A percentile compares a stretch with the other conserved stretches of the same genome.
phyloP scores from a whole-genome alignment of 768 basidiomycete species.

The Termitomyces titanicus region DNA sequence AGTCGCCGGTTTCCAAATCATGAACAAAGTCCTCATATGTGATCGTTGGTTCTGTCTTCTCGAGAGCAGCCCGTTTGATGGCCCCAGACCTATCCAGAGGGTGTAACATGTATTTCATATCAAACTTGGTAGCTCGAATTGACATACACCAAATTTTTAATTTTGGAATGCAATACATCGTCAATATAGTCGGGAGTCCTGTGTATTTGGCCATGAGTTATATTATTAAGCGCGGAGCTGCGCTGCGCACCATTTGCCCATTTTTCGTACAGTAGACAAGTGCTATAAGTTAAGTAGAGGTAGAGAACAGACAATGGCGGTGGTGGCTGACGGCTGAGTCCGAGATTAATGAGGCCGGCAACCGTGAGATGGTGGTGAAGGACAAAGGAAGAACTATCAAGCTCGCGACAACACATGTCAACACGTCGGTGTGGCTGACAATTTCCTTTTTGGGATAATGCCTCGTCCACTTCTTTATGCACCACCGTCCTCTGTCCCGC shows the following conservation, averaged over 20 bases:
- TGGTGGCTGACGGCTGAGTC: constrained; percentile 1
- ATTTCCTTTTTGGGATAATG: constrained; percentile 15
- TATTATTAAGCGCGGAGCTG: constrained; percentile 10
- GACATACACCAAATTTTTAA: constrained; percentile 75
- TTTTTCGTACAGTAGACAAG: constrained; percentile 27
- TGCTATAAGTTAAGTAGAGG: constrained; percentile 18
- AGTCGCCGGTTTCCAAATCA: constrained; percentile 75
- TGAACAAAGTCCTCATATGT: constrained; percentile 74
- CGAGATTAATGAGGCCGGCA: background rate
- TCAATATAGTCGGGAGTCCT: constrained; percentile 76
- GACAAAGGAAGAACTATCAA: constrained; percentile 23
- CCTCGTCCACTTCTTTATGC: background rate
- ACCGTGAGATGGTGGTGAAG: constrained; percentile 26
- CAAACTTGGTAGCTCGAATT: background rate
- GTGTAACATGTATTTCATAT: constrained; percentile 4
- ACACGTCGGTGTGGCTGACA: constrained; percentile 26
- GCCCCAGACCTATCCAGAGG: constrained; percentile 55
- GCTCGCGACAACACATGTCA: constrained; percentile 28
- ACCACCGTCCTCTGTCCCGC: constrained; percentile 32
- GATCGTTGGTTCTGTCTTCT: constrained; percentile 61
- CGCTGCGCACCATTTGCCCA: constrained; percentile 68
- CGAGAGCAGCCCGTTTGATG: constrained; percentile 63
- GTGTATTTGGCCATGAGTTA: constrained; percentile 14
- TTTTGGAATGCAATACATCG: constrained; percentile 69
- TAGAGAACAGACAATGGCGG: background rate